Evolutionary conservation across 176 grass and related monocot species (phyloP).

Genomic region (Carex pumila): DNA sequence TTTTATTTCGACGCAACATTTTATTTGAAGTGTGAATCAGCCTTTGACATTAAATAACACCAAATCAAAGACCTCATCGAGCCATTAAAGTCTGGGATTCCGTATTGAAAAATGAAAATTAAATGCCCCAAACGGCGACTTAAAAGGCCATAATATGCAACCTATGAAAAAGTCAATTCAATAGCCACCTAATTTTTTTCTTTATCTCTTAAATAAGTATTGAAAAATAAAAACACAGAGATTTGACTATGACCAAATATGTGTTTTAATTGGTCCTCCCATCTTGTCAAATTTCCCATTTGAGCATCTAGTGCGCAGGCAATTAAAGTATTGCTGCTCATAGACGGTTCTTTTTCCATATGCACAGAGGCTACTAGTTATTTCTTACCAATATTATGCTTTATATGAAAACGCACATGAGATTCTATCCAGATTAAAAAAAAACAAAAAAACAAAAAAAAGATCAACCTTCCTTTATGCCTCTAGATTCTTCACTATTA

Average conservation of each 20-base stretch:
- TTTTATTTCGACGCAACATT: neutral
- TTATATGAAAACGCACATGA: neutral
- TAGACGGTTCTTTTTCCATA: conserved; percentile 17
- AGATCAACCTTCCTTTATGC: conserved; percentile 46
- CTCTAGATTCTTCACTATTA: neutral
- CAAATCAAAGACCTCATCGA: neutral
- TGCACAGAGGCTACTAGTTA: conserved; percentile 6
- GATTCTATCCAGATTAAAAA: neutral
- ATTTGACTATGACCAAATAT: neutral
- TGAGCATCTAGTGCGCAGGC: neutral
- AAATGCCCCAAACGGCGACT: neutral
- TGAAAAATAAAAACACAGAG: neutral
- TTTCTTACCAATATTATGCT: neutral
- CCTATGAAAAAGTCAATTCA: neutral
- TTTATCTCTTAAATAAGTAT: neutral
- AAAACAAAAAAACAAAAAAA: conserved; percentile 1
- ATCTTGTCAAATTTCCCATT: neutral
- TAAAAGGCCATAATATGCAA: neutral
- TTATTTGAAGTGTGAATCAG: neutral
- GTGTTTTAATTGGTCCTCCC: neutral
- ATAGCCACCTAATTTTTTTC: neutral
- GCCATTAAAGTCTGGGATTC: neutral
- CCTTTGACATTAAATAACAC: neutral
- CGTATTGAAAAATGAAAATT: neutral
- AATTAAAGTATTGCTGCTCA: neutral